Percentiles rank a stretch among this genome's conserved stretches.
Evolutionary conservation across 768 basidiomycete species (phyloP).

Genomic region (Porpolomopsis calyptriformis): DNA sequence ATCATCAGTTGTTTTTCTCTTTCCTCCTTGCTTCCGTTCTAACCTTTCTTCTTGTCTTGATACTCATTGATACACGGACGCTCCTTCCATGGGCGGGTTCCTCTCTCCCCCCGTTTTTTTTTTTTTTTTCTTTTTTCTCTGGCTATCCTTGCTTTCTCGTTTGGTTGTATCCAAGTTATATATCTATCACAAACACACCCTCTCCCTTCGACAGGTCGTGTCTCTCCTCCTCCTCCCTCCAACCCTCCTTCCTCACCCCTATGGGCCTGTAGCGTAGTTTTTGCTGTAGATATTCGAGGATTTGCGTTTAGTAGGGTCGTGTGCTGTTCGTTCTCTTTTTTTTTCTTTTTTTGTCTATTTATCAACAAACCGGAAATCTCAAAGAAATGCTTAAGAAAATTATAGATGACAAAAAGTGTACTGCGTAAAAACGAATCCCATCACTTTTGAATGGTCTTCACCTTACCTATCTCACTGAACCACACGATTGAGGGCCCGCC

Average conservation of each 20-base stretch:
- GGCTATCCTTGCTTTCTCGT: not conserved
- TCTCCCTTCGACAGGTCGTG: not conserved
- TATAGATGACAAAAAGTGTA: not conserved
- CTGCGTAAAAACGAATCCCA: too few species aligned
- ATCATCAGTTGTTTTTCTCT: not conserved
- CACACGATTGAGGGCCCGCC: conserved; percentile 36
- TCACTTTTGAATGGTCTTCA: too few species aligned
- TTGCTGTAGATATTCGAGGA: too few species aligned
- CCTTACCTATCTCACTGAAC: not conserved
- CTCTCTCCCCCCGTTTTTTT: not conserved
- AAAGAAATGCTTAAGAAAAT: too few species aligned
- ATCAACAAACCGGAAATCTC: too few species aligned
- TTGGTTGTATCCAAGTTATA: not conserved
- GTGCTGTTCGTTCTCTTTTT: too few species aligned
- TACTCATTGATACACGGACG: not conserved
- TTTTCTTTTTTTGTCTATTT: too few species aligned
- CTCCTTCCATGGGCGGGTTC: not conserved
- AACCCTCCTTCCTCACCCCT: too few species aligned
- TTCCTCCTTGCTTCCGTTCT: not conserved
- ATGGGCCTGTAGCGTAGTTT: too few species aligned
- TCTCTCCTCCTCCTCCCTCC: too few species aligned
- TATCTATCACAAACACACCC: not conserved
- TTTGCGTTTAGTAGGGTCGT: too few species aligned
- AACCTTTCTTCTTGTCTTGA: not conserved
- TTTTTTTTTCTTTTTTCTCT: not conserved